A percentile compares a stretch with the other conserved stretches of the same genome.
Conservation (phyloP, 129 eudicot species). For the Centella asiatica region DNA sequence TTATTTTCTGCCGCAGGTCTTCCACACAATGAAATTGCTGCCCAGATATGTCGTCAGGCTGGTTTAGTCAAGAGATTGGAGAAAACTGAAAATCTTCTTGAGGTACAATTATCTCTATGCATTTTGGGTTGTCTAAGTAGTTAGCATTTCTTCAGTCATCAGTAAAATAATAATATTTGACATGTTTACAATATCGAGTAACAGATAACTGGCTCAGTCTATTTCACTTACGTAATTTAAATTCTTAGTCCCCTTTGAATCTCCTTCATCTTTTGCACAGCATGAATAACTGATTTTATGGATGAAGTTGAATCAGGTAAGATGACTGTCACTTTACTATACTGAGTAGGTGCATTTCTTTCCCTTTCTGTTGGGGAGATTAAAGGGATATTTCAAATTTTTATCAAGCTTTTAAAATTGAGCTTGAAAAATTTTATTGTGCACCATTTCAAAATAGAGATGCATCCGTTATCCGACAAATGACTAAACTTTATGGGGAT, state of each 20-base stretch:
- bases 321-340: slow-evolving; percentile 2
- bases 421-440: too few relatives aligned
- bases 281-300: too few relatives aligned
- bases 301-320: not conserved
- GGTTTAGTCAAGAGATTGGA: slow-evolving; percentile 97
- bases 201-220: too few relatives aligned
- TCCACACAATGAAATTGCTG: slow-evolving; percentile 99
- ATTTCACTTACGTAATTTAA: not conserved
- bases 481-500: not conserved
- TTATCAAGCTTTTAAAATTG: too few relatives aligned
- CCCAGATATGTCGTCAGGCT: slow-evolving; percentile 99
- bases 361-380: too few relatives aligned
- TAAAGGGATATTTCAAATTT: too few relatives aligned
- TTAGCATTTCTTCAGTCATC: not conserved
- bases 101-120: slow-evolving; percentile 33
- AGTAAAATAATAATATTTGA: too few relatives aligned
- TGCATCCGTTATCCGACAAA: not conserved
- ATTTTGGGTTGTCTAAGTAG: not conserved
- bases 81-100: slow-evolving; percentile 74
- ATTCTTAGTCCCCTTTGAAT: not conserved
- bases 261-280: too few relatives aligned
- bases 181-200: too few relatives aligned
- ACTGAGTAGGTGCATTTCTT: not conserved
- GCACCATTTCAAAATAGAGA: not conserved
- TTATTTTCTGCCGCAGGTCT: slow-evolving; percentile 99